Percentiles rank a stretch among this genome's conserved stretches.
These are phyloP conservation scores for Bretschneidera sinensis DNA, from an alignment of 345 rosid genomes.

Conservation along the genomic window DNA sequence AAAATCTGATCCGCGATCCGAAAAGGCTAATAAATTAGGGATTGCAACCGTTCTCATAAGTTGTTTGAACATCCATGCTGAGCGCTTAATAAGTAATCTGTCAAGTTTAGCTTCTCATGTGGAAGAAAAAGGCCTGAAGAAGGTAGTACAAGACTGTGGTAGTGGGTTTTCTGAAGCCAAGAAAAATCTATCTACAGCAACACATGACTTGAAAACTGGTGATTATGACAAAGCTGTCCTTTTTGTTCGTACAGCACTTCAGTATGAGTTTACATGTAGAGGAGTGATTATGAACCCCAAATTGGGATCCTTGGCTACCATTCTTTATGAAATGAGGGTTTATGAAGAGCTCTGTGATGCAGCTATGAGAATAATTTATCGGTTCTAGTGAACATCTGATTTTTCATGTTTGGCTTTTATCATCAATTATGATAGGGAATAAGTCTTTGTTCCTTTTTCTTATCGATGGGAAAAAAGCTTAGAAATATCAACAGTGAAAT, in stretches of 20 bases:
- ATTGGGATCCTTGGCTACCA: neutral
- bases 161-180: neutral
- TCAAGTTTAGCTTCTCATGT: neutral
- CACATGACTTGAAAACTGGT: neutral
- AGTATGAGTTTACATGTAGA: neutral
- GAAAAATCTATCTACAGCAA: neutral
- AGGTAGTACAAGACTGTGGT: neutral
- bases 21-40: conserved; percentile 4
- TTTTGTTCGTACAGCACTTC: neutral
- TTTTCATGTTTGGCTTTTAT: no score
- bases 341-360: conserved; percentile 20
- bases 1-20: conserved; percentile 17
- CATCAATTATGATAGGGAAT: no score
- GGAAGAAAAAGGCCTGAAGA: neutral
- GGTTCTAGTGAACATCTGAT: no score
- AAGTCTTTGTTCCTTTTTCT: no score
- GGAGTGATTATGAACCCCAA: neutral
- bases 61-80: conserved; percentile 14
- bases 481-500: no score
- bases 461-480: no score
- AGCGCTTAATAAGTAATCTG: conserved; percentile 7
- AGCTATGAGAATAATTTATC: conserved; percentile 27
- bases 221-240: conserved; percentile 20
- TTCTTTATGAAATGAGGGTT: conserved; percentile 15
- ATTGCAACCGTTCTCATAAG: conserved; percentile 15